Evolutionary conservation across 1,139 yeast genomes (phyloP), one percentile per base, ranked within the genome.

Genomic region (Saccharomyces hybrid): DNA sequence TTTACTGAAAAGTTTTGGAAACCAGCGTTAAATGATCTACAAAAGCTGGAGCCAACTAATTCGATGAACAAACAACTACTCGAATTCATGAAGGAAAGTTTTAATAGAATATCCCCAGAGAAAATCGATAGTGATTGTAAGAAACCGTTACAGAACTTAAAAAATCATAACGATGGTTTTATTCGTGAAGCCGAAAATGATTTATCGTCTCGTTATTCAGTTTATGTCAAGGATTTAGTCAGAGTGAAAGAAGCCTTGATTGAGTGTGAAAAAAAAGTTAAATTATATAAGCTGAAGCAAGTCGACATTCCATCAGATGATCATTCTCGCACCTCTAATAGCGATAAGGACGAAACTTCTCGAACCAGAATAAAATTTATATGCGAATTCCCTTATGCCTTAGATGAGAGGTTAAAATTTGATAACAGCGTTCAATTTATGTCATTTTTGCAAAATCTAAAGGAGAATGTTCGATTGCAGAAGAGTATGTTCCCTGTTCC

Each of bases 401-500:
- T 58, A 9, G 63, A 57, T 48, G 58, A 57, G 1, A 50, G 48
- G 9, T 49, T 63, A 3, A 51, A 14, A 1, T 60, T 63, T 27
- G 30, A 56, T 4, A 34, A 52, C 31, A 56, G 56, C 5, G 57
- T 53, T 1, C 63, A 61, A 4, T 56, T 71, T 8, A 52, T 61
- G 11, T 49, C 51, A 2, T 52, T 65, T 14, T 42, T 69, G 9
- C 13, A 41, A 2, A 47, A 53, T 4, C 51, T 70, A 49, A 57
- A 61, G 16, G 52, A 53, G 1, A 61, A 58, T 8, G 56, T 67
- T 7, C 64, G 63, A 2, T 16, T 56, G 7, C 61, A 62, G 30
- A 64, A 61, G 49, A 60, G 68, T 50, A 27, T 65, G 51, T 61
- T 64, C n/a, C 64, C 70, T 8, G 50, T 65, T 4, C 66, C 70